These are phyloP conservation scores for Arbutus unedo DNA, from an alignment of 148 eudicot genomes.

Conservation along the genomic window DNA sequence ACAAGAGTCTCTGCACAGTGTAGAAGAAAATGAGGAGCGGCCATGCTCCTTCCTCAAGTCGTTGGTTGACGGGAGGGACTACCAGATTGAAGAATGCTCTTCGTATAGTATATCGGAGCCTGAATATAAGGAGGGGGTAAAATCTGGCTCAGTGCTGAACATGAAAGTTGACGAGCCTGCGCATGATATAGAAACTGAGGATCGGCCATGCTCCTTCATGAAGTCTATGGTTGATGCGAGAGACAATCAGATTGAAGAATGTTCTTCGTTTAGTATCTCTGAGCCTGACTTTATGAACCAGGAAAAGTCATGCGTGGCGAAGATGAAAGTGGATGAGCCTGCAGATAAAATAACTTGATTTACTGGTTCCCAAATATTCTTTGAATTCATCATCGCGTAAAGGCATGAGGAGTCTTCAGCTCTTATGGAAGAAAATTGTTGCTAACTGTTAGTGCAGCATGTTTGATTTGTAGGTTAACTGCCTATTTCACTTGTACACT, in stretches of 20 bases:
- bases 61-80: conserved; percentile 53
- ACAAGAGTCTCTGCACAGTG: conserved; percentile 41
- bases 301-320: conserved; percentile 35
- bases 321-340: conserved; percentile 33
- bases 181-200: conserved; percentile 39
- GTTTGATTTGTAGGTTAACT: not conserved
- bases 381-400: not conserved
- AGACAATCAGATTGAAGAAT: conserved; percentile 45
- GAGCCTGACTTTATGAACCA: conserved; percentile 30
- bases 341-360: conserved; percentile 18
- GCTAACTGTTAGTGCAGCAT: no score
- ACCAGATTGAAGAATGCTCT: conserved; percentile 42
- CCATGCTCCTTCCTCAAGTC: conserved; percentile 60
- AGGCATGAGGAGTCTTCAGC: not conserved
- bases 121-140: conserved; percentile 29
- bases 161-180: conserved; percentile 34
- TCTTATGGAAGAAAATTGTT: no score
- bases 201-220: conserved; percentile 48
- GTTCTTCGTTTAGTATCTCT: conserved; percentile 32
- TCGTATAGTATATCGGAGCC: conserved; percentile 34
- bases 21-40: conserved; percentile 43
- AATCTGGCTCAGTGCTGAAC: conserved; percentile 29
- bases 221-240: conserved; percentile 62
- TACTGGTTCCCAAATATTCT: not conserved
- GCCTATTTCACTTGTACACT: not conserved